These are phyloP conservation scores for Echinochloa phyllopogon DNA, from an alignment of 176 grass and related monocot species.

Conservation along the genomic window DNA sequence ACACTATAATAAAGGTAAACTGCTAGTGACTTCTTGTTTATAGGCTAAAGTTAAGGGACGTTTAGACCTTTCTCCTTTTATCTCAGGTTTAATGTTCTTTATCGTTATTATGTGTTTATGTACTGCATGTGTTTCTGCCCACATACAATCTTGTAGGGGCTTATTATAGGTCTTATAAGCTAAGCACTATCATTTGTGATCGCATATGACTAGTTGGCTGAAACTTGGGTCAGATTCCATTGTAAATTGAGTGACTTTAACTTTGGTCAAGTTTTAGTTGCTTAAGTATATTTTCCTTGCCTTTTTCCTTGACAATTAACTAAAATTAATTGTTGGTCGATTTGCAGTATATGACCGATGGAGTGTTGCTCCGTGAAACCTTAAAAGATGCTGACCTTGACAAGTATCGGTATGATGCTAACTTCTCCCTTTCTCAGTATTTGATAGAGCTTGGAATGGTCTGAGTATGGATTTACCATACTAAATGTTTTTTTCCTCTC, in stretches of 20 bases:
- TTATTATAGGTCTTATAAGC: not conserved
- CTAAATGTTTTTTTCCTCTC: not conserved
- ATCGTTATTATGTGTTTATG: conserved; percentile 10
- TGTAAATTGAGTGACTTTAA: not conserved
- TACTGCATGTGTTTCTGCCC: conserved; percentile 21
- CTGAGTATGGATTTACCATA: conserved; percentile 35
- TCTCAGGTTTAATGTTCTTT: conserved; percentile 22
- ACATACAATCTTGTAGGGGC: not conserved
- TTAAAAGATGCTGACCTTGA: conserved; percentile 96
- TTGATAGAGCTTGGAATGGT: conserved; percentile 12
- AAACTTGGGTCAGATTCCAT: conserved; percentile 19
- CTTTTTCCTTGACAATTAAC: conserved; percentile 18
- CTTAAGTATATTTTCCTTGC: conserved; percentile 15
- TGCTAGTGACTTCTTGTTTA: not conserved
- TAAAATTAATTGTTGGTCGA: not conserved
- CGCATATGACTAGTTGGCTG: conserved; percentile 8
- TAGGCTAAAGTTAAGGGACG: not conserved
- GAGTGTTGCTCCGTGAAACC: conserved; percentile 96
- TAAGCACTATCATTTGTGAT: conserved; percentile 11
- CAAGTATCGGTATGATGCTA: conserved; percentile 84
- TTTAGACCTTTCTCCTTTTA: conserved; percentile 9
- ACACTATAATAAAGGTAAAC: conserved; percentile 91
- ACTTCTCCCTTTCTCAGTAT: conserved; percentile 23
- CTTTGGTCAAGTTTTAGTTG: not conserved
- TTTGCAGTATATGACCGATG: conserved; percentile 99